phyloP scores from a whole-genome alignment of 306 rosid genomes.

The Corylus americana region DNA sequence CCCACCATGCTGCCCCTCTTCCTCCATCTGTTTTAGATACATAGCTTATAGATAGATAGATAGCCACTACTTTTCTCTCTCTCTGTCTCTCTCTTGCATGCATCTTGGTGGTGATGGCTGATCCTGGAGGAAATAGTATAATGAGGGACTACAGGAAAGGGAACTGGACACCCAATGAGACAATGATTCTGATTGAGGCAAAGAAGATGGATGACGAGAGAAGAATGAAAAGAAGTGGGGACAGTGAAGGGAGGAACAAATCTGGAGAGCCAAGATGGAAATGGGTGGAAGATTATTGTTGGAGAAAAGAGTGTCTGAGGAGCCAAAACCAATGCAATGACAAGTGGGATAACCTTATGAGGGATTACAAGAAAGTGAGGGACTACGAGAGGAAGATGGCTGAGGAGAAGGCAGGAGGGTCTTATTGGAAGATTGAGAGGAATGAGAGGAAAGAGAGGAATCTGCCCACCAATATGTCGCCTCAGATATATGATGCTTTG shows the following conservation, averaged over 20 bases:
- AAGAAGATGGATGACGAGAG: conserved; percentile 55
- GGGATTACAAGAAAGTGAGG: conserved; percentile 56
- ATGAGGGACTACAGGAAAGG: conserved; percentile 51
- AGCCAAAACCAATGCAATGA: conserved; percentile 61
- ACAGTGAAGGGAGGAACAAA: conserved; percentile 10
- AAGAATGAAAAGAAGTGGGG: conserved; percentile 36
- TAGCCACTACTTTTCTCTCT: not conserved
- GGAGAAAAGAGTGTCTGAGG: conserved; percentile 42
- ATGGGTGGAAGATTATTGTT: conserved; percentile 55
- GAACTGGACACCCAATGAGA: conserved; percentile 52
- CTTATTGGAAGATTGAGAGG: conserved; percentile 51
- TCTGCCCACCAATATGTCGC: conserved; percentile 47
- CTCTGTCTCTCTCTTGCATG: conserved; percentile 29
- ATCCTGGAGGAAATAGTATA: conserved; percentile 27
- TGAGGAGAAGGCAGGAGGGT: conserved; percentile 8
- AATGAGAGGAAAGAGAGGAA: conserved; percentile 43
- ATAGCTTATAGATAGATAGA: not conserved
- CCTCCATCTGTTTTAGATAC: not conserved
- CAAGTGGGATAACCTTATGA: conserved; percentile 58
- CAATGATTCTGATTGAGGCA: conserved; percentile 51
- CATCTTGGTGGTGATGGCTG: conserved; percentile 36
- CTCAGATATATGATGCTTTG: conserved; percentile 44
- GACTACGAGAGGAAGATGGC: conserved; percentile 37
- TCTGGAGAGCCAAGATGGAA: conserved; percentile 55
- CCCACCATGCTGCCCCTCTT: not conserved